Evolutionary conservation across 176 grass and related monocot genomes (phyloP).

Genomic region (Carex littledalei): DNA sequence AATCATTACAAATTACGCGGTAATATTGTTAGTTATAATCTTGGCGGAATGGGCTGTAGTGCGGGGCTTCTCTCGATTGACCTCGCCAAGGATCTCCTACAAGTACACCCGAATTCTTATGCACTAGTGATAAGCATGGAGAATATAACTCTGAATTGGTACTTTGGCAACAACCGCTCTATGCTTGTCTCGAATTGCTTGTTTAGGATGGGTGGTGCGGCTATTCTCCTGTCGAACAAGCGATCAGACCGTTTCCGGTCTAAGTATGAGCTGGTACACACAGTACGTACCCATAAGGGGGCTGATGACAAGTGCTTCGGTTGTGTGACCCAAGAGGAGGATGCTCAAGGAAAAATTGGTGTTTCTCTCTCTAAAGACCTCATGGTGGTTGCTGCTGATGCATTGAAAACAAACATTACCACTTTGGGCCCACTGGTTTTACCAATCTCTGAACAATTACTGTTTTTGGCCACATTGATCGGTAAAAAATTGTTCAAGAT

Average conservation of each 20-base stretch:
- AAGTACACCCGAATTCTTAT: conserved; percentile 62
- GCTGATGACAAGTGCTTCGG: conserved; percentile 68
- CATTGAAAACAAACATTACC: conserved; percentile 95
- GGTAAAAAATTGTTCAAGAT: conserved; percentile 58
- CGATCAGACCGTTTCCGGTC: conserved; percentile 34
- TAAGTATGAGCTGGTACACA: conserved; percentile 81
- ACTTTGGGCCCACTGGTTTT: conserved; percentile 75
- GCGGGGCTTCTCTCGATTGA: conserved; percentile 61
- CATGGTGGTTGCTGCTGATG: conserved; percentile 85
- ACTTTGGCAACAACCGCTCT: conserved; percentile 78
- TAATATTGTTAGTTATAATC: conserved; percentile 73
- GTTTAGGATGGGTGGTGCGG: conserved; percentile 84
- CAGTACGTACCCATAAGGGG: conserved; percentile 76
- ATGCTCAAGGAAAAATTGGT: conserved; percentile 37
- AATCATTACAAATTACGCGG: conserved; percentile 89
- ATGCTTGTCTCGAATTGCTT: conserved; percentile 90
- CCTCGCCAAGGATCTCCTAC: conserved; percentile 79
- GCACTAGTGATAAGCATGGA: conserved; percentile 86
- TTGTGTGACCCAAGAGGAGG: conserved; percentile 87
- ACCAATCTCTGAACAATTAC: conserved; percentile 67
- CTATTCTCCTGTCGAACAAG: conserved; percentile 75
- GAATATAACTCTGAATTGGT: conserved; percentile 95
- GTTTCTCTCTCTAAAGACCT: conserved; percentile 89
- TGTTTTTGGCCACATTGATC: conserved; percentile 52
- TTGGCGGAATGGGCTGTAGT: conserved; percentile 90